phyloP scores from a whole-genome alignment of 805 yeast genomes.

The Teunomyces gatunensis region DNA sequence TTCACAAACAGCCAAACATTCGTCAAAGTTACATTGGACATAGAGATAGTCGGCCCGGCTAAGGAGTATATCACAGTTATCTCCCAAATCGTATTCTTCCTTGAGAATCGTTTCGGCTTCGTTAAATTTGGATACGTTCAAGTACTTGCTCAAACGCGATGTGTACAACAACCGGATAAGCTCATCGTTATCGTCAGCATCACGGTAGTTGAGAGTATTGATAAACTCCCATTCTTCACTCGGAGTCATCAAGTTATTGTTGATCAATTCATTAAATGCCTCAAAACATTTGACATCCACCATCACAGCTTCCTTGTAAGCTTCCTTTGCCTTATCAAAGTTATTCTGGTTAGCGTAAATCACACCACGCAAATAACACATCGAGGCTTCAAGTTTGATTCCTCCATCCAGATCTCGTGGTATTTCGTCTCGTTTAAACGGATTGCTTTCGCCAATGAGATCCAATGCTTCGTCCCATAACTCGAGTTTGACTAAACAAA shows the following conservation, averaged over 20 bases:
- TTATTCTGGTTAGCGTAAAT: constrained; percentile 81
- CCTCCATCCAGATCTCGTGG: constrained; percentile 71
- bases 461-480: constrained; percentile 88
- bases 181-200: constrained; percentile 76
- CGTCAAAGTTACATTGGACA: constrained; percentile 74
- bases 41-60: constrained; percentile 69
- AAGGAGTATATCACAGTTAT: constrained; percentile 66
- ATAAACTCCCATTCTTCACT: constrained; percentile 84
- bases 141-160: constrained; percentile 70
- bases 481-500: constrained; percentile 68
- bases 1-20: constrained; percentile 75
- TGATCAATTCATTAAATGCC: constrained; percentile 77
- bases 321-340: constrained; percentile 80
- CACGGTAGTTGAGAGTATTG: constrained; percentile 61
- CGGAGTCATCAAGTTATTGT: constrained; percentile 74
- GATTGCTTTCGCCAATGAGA: constrained; percentile 77
- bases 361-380: constrained; percentile 82
- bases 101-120: constrained; percentile 64
- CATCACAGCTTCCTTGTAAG: constrained; percentile 79
- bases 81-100: constrained; percentile 70
- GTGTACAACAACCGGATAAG: constrained; percentile 75
- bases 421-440: constrained; percentile 50
- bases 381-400: constrained; percentile 78
- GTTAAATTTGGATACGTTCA: constrained; percentile 53
- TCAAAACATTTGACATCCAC: constrained; percentile 92